Base-by-base conservation (phyloP, 257 asterid species). In the Solanum sitiens region DNA sequence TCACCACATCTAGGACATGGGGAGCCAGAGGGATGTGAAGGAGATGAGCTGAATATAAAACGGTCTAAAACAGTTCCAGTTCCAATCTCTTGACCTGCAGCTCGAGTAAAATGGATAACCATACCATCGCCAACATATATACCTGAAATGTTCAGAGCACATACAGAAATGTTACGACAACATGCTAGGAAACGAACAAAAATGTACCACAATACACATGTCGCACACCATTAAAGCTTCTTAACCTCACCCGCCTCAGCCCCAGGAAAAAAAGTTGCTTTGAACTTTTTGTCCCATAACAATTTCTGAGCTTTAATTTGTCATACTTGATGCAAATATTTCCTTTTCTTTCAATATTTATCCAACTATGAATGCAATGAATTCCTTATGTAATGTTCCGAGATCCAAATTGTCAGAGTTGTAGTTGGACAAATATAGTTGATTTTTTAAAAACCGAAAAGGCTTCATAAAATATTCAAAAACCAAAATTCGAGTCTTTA, bases 31-130 rank as follows among this genome's bases (percentile, higher is more conserved):
- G 94, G 73, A 86, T 76, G 89, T 2, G 93, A 75, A 2, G 94
- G 98, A 88, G 98, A 94, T 53, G 98, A 92, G 94, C 98, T 96
- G 91, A 93, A 90, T 86, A 96, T 77, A 50, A 90, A 70, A 53
- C 90, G 92, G 90, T 94, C 98, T 37, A 95, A 79, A 32, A 89
- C 89, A 4, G 98, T 96, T 40, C 99, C 99, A 1, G 98, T 96
- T 42, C 98, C 98, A 16, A 92, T 92, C 89, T 96, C 99, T 39
- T 93, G 98, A 45, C 95, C 98, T 5, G 94, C 95, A 79, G 95
- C 96, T 80, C 97, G 94, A 30, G 99, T 95, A 91, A 96, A 96
- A 90, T 96, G 99, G 90, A 96, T 92, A 85, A 94, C 98, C 16
- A 76, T 93, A 37, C 93, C 98, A 85, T 94, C 83, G 20, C 99